phyloP scores from a whole-genome alignment of 805 yeast genomes.

The Yarrowia sp. region DNA sequence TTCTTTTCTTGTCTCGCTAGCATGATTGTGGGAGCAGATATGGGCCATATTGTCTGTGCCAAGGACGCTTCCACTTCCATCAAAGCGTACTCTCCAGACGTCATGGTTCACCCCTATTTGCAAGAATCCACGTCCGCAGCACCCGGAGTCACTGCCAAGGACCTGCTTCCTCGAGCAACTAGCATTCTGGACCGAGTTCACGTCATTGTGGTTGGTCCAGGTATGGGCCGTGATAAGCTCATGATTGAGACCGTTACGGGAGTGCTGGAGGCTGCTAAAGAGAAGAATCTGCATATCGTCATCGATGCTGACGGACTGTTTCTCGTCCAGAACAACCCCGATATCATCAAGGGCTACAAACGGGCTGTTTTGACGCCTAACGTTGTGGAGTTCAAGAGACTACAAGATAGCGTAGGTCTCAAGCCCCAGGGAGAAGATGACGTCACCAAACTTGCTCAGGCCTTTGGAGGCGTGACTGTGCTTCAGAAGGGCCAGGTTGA shows the following conservation, averaged over 20 bases:
- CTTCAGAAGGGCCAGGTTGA: slow-evolving; percentile 78
- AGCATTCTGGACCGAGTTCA: slow-evolving; percentile 70
- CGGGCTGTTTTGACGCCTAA: slow-evolving; percentile 87
- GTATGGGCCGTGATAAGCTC: slow-evolving; percentile 80
- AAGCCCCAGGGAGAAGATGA: slow-evolving; percentile 45
- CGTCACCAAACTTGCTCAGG: slow-evolving; percentile 56
- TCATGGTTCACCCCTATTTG: slow-evolving; percentile 95
- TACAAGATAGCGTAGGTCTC: slow-evolving; percentile 59
- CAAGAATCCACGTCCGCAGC: slow-evolving; percentile 55
- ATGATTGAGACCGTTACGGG: slow-evolving; percentile 68
- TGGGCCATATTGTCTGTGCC: slow-evolving; percentile 91
- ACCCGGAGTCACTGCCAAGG: slow-evolving; percentile 44
- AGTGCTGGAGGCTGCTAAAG: slow-evolving; percentile 63
- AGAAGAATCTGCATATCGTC: slow-evolving; percentile 70
- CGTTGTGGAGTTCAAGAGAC: slow-evolving; percentile 78
- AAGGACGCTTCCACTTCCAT: slow-evolving; percentile 76
- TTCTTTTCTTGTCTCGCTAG: slow-evolving; percentile 87
- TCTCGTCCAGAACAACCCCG: slow-evolving; percentile 65
- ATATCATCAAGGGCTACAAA: slow-evolving; percentile 59
- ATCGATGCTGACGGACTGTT: slow-evolving; percentile 91
- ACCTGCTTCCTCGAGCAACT: slow-evolving; percentile 63
- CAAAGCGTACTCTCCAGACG: slow-evolving; percentile 86
- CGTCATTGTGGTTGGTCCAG: slow-evolving; percentile 90
- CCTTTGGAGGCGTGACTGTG: slow-evolving; percentile 65
- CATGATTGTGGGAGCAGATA: slow-evolving; percentile 83